These are phyloP conservation scores for Tylopilus vinaceipallidus DNA, from an alignment of 768 basidiomycete species.

Conservation along the genomic window DNA sequence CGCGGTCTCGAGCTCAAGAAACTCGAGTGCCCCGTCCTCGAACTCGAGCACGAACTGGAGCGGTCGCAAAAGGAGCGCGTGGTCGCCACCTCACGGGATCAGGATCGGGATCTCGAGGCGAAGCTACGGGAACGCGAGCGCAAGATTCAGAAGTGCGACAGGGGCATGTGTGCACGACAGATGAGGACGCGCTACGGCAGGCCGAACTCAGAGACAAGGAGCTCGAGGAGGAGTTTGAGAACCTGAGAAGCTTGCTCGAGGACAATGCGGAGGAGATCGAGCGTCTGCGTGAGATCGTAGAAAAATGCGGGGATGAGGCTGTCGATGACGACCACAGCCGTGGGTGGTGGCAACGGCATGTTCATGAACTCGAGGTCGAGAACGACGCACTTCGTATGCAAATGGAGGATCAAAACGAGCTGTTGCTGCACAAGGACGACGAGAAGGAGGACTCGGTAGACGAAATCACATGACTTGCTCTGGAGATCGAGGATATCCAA, in stretches of 20 bases:
- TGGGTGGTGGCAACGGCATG: conserved; percentile 45
- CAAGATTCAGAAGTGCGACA: conserved; percentile 66
- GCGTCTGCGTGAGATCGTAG: conserved; percentile 64
- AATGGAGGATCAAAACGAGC: conserved; percentile 57
- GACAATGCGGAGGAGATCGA: conserved; percentile 87
- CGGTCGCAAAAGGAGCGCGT: conserved; percentile 55
- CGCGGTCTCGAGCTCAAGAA: conserved; percentile 90
- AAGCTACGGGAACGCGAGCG: conserved; percentile 70
- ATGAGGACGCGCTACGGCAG: conserved; percentile 54
- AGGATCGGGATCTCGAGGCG: conserved; percentile 76
- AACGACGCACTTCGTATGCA: conserved; percentile 59
- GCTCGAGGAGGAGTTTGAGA: conserved; percentile 72
- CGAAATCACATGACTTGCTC: conserved; percentile 56
- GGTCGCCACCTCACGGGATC: conserved; percentile 38
- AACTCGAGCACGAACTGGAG: conserved; percentile 79
- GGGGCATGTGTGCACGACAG: conserved; percentile 39
- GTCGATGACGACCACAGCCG: conserved; percentile 40
- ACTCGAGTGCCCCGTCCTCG: conserved; percentile 82
- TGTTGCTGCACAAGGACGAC: conserved; percentile 58
- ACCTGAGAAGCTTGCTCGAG: conserved; percentile 63
- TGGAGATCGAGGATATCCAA: conserved; percentile 67
- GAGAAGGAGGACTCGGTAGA: conserved; percentile 73
- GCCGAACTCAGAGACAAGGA: conserved; percentile 61
- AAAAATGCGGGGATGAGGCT: conserved; percentile 47
- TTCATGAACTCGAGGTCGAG: conserved; percentile 60